Conservation (phyloP, 192 early-diverging fungal species). For the Gigaspora rosea region DNA sequence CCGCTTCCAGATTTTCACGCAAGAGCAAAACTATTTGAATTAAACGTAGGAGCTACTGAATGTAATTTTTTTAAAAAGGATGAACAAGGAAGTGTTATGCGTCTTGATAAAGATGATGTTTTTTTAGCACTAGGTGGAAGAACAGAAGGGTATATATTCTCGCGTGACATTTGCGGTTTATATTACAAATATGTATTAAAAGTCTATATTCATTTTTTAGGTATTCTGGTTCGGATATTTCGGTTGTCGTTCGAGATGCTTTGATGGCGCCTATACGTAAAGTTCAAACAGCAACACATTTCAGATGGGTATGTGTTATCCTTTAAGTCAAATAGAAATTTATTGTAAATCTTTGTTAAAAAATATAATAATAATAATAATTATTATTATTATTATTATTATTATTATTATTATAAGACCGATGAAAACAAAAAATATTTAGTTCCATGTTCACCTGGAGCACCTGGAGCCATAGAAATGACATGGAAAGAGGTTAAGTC, state of each 20-base stretch:
- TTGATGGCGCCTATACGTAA: constrained; percentile 97
- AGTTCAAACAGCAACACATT: constrained; percentile 92
- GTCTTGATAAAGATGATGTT: constrained; percentile 70
- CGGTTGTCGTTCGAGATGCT: constrained; percentile 91
- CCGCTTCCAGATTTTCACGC: constrained; percentile 91
- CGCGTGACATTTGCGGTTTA: neutral
- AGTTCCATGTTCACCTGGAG: constrained; percentile 96
- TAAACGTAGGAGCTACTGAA: constrained; percentile 93
- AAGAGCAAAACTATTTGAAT: constrained; percentile 85
- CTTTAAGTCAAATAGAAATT: neutral
- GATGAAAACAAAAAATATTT: constrained; percentile 63
- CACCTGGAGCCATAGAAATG: constrained; percentile 81
- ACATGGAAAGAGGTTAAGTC: constrained; percentile 82
- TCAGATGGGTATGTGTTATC: constrained; percentile 66
- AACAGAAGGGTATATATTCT: constrained; percentile 71
- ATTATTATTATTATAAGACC: constrained; percentile 44
- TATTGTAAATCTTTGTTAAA: too few species aligned
- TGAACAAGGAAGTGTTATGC: constrained; percentile 76
- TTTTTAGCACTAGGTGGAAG: constrained; percentile 72
- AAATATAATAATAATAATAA: too few species aligned
- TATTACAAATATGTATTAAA: neutral
- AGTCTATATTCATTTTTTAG: constrained; percentile 36
- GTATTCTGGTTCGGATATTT: constrained; percentile 96
- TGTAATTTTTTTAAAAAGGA: constrained; percentile 75
- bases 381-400: too few species aligned